Percentiles rank a stretch among this genome's conserved stretches.
Evolutionary conservation across 73 alveolate species (phyloP).

Genomic region (Uronychia setigera): DNA sequence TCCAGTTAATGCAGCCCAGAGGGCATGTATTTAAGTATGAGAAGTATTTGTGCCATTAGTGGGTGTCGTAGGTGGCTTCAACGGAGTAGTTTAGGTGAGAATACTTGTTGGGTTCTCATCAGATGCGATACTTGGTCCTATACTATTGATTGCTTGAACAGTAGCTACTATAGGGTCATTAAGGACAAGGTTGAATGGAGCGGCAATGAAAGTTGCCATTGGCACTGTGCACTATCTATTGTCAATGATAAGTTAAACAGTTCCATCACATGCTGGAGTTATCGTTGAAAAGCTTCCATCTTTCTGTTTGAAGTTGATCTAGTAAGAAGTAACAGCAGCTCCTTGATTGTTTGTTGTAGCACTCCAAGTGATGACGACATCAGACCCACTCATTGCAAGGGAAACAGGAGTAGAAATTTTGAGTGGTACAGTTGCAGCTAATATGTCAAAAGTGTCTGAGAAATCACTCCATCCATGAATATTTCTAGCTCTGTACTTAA

Average conservation of each 20-base stretch:
- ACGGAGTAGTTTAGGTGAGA: slow-evolving; percentile 35
- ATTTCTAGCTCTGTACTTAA: slow-evolving; percentile 35
- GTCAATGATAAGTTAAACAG: not conserved
- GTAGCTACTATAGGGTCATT: slow-evolving; percentile 42
- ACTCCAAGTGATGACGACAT: slow-evolving; percentile 4
- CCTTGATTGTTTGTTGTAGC: slow-evolving; percentile 36
- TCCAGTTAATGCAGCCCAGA: slow-evolving; percentile 17
- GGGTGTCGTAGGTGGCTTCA: slow-evolving; percentile 47
- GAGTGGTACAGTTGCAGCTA: slow-evolving; percentile 36
- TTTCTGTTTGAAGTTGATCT: not conserved
- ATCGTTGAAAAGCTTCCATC: slow-evolving; percentile 11
- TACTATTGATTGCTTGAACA: slow-evolving; percentile 32
- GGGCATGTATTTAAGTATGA: slow-evolving; percentile 34
- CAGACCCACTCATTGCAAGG: not conserved
- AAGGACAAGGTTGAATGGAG: slow-evolving; percentile 30
- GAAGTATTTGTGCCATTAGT: slow-evolving; percentile 6
- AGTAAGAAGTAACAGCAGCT: slow-evolving; percentile 26
- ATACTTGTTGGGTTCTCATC: slow-evolving; percentile 24
- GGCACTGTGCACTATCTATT: slow-evolving; percentile 28
- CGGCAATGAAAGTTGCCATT: slow-evolving; percentile 21
- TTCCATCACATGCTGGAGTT: slow-evolving; percentile 29
- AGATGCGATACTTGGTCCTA: slow-evolving; percentile 20
- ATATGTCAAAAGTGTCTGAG: slow-evolving; percentile 4
- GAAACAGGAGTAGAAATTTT: slow-evolving; percentile 22
- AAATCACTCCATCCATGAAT: slow-evolving; percentile 33